Base-by-base conservation (phyloP, 352 stramenopile species). In the Elongisporangium undulatum region DNA sequence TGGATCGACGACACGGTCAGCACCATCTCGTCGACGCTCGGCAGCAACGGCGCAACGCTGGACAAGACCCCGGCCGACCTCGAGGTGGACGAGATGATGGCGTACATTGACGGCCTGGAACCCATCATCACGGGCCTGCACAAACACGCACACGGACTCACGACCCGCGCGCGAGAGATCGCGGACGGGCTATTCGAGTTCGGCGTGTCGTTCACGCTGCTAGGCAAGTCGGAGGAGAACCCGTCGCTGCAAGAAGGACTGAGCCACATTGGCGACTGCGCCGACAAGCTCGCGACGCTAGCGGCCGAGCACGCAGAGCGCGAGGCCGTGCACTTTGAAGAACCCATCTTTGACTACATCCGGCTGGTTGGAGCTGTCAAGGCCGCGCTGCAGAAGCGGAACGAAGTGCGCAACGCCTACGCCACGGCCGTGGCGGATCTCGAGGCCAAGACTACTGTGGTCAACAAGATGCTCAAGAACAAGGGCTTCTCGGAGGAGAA, bases 121-220 rank as follows among this genome's bases (percentile, higher is more conserved):
- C 90, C 89, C 20, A 97, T 98, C 71, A 98, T 98, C 85, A 94
- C 90, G 59, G 92, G 94, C 5, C 82, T 99, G 9, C 89, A 96
- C 56, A 97, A 97, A 64, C 96, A 99, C 63, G 92, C 95, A 0
- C 85, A 95, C 55, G 90, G 83, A 19, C 78, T 99, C 45, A 97
- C 97, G 5, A 96, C 97, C 57, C 92, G 97, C 54, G 91, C 89
- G 1, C 84, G 96, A 4, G 95, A 98, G 79, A 97, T 98, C 56
- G 94, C 96, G 2, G 96, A 98, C 57, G 95, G 95, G 16, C 69
- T 98, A 1, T 98, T 98, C 68, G 96, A 99, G 72, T 98, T 98
- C 74, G 95, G 96, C 20, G 83, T 98, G 34, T 89, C 96, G 34
- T 98, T 98, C 68, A 97, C 97, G 64, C 72, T 98, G 41, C 68